phyloP scores from a whole-genome alignment of 2,329 filamentous ascomycete genomes.

The Verticillium tricorpus region DNA sequence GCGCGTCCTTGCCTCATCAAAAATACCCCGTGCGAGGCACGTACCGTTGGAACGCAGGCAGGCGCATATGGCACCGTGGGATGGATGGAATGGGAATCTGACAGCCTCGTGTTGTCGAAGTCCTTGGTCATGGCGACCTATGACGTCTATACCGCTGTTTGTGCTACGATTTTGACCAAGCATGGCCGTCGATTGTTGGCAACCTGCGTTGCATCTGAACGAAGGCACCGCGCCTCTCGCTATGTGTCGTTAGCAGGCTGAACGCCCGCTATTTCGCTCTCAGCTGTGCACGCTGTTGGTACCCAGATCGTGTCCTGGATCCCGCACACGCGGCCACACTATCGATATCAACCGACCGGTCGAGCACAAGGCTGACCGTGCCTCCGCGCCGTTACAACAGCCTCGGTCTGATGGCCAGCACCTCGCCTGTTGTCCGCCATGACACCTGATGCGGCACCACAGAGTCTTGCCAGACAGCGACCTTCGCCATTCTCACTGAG shows the following conservation, averaged over 20 bases:
- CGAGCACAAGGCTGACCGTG: not conserved
- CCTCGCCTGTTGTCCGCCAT: too few species aligned
- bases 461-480: too few species aligned
- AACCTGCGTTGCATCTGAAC: not conserved
- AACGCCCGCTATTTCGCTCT: not conserved
- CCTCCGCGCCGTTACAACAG: not conserved
- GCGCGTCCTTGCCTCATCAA: not conserved
- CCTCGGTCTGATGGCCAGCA: too few species aligned
- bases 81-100: not conserved
- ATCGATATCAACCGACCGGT: not conserved
- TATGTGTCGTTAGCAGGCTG: not conserved
- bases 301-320: not conserved
- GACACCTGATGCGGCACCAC: too few species aligned
- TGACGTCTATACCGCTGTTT: not conserved
- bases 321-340: not conserved
- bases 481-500: too few species aligned
- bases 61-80: too few species aligned
- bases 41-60: not conserved
- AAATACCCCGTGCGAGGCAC: not conserved
- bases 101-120: not conserved
- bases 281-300: not conserved
- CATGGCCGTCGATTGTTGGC: not conserved
- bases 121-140: not conserved
- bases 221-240: not conserved
- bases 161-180: not conserved